Conservation (phyloP, 768 basidiomycete genomes). For the Hortiboletus campestris region DNA sequence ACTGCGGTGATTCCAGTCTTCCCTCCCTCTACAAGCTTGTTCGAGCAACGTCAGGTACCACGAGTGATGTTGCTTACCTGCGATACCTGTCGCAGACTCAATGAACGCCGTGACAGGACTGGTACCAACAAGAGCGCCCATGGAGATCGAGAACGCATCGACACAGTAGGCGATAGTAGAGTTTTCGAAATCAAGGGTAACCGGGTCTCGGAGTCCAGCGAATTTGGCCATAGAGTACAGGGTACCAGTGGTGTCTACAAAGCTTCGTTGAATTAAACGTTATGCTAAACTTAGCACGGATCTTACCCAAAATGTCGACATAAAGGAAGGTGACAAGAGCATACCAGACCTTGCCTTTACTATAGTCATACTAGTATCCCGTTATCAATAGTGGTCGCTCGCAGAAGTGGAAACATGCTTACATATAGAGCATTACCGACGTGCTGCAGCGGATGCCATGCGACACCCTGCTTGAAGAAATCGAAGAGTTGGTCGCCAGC, state of each 20-base stretch:
- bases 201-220: constrained; percentile 80
- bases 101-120: constrained; percentile 83
- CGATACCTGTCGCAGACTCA: constrained; percentile 80
- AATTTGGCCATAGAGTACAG: constrained; percentile 91
- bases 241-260: constrained; percentile 55
- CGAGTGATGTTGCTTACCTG: constrained; percentile 40
- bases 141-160: constrained; percentile 77
- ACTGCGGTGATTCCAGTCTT: constrained; percentile 84
- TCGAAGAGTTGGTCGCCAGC: constrained; percentile 72
- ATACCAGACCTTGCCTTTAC: constrained; percentile 80
- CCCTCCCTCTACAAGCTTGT: constrained; percentile 62
- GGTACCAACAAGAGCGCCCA: constrained; percentile 77
- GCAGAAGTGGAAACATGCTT: constrained; percentile 22
- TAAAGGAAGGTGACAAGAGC: constrained; percentile 87
- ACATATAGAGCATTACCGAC: constrained; percentile 71
- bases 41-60: constrained; percentile 1
- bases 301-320: constrained; percentile 76
- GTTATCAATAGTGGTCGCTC: constrained; percentile 2
- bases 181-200: constrained; percentile 84
- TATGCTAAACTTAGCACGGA: background rate
- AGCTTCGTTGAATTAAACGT: background rate
- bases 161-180: constrained; percentile 81
- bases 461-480: constrained; percentile 83
- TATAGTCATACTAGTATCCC: constrained; percentile 43
- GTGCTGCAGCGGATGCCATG: constrained; percentile 61